A percentile compares a stretch with the other conserved stretches of the same genome.
These are phyloP conservation scores for Dryas octopetala DNA, from an alignment of 306 rosid species.

Conservation along the genomic window DNA sequence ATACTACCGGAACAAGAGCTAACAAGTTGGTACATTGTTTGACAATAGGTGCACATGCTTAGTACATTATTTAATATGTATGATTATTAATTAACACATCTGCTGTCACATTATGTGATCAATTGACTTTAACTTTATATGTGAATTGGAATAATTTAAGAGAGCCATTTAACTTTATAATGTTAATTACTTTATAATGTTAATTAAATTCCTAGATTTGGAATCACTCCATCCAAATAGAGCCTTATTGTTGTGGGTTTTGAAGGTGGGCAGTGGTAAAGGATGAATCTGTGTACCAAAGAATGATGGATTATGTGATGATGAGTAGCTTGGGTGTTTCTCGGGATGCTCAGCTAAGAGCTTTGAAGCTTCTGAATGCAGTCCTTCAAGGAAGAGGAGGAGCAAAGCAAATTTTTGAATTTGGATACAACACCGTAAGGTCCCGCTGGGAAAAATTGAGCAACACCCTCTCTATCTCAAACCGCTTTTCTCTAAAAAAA, in stretches of 20 bases:
- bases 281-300: slow-evolving; percentile 41
- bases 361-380: slow-evolving; percentile 36
- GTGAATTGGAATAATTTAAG: too few species aligned
- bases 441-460: slow-evolving; percentile 39
- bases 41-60: too few species aligned
- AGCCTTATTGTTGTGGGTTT: not conserved
- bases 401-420: slow-evolving; percentile 33
- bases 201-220: too few species aligned
- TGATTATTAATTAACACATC: too few species aligned
- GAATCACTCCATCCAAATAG: not conserved
- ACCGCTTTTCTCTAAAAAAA: slow-evolving; percentile 47
- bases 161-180: too few species aligned
- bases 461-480: slow-evolving; percentile 30
- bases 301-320: slow-evolving; percentile 20
- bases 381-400: slow-evolving; percentile 27
- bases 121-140: not conserved
- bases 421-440: slow-evolving; percentile 35
- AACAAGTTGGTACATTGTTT: too few species aligned
- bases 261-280: slow-evolving; percentile 58
- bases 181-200: too few species aligned
- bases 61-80: too few species aligned
- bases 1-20: too few species aligned
- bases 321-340: slow-evolving; percentile 38
- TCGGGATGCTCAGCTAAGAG: slow-evolving; percentile 49
- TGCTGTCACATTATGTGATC: not conserved